Conservation (phyloP, 768 basidiomycete genomes). For the Inosperma sp. region DNA sequence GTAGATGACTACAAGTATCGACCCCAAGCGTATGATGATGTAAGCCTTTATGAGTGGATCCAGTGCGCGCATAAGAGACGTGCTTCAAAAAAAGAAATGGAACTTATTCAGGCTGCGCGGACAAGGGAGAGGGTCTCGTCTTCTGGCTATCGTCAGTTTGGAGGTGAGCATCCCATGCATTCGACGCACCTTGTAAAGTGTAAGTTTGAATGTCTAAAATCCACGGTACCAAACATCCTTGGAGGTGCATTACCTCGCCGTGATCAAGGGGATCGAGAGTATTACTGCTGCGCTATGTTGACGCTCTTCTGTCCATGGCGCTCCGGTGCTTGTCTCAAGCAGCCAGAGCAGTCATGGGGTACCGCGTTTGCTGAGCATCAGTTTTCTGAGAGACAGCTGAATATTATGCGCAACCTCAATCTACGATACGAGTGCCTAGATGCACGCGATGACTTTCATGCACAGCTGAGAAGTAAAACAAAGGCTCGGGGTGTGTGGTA, state of each 20-base stretch:
- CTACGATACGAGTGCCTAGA: constrained; percentile 34
- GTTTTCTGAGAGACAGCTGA: constrained; percentile 14
- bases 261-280: constrained; percentile 29
- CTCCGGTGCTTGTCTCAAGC: constrained; percentile 18
- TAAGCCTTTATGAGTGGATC: constrained; percentile 29
- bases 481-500: not conserved
- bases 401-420: constrained; percentile 29
- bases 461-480: constrained; percentile 14
- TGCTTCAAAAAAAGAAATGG: constrained; percentile 8
- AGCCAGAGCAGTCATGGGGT: constrained; percentile 19
- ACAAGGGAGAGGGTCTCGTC: not conserved
- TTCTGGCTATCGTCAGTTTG: constrained; percentile 10
- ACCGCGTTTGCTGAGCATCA: constrained; percentile 15
- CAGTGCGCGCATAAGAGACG: constrained; percentile 11
- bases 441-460: constrained; percentile 30
- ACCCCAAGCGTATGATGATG: constrained; percentile 12
- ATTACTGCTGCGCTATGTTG: constrained; percentile 30
- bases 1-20: constrained; percentile 33
- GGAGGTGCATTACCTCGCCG: constrained; percentile 25
- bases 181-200: constrained; percentile 20
- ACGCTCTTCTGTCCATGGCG: constrained; percentile 30
- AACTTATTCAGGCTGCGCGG: not conserved
- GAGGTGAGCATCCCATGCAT: constrained; percentile 20
- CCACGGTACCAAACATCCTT: constrained; percentile 26
- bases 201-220: not conserved